phyloP scores from a whole-genome alignment of 2,329 filamentous ascomycete genomes.

The Beauveria australis region DNA sequence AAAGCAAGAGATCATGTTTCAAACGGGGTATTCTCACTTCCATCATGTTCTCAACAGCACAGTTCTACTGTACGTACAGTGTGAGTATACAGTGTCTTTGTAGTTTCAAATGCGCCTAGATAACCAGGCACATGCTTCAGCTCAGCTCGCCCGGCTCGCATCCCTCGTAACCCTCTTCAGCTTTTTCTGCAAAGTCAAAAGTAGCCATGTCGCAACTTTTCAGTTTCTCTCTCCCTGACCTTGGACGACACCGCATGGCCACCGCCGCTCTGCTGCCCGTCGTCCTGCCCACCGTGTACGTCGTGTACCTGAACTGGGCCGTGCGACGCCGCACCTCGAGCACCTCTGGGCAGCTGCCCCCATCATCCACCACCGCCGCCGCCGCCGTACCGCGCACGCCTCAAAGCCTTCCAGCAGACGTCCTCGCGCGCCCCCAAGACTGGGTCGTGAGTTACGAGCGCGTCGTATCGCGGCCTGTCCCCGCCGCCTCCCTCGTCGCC shows the following conservation, averaged over 20 bases:
- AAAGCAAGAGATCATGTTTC: too few species aligned
- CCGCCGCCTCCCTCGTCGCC: conserved; percentile 8
- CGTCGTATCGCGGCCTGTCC: conserved; percentile 18
- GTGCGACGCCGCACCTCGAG: conserved; percentile 12
- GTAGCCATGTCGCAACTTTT: background rate
- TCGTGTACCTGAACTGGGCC: conserved; percentile 11
- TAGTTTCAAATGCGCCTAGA: background rate
- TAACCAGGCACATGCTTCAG: background rate
- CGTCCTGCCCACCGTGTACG: conserved; percentile 13
- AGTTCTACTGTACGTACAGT: background rate
- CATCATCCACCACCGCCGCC: background rate
- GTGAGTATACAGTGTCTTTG: background rate
- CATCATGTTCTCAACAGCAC: too few species aligned
- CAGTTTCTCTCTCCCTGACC: background rate
- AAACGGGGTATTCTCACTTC: too few species aligned
- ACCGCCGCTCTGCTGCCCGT: conserved; percentile 6
- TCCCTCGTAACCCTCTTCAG: background rate
- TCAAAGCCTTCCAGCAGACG: conserved; percentile 16
- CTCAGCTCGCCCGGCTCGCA: background rate
- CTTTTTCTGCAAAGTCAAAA: background rate
- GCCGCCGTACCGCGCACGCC: background rate
- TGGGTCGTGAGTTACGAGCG: conserved; percentile 23
- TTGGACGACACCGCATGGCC: background rate
- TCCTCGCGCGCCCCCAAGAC: conserved; percentile 14
- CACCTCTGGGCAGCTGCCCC: background rate